Evolutionary conservation across 345 rosid species (phyloP), one percentile per base, ranked within the genome.

Genomic region (Kandelia obovata): DNA sequence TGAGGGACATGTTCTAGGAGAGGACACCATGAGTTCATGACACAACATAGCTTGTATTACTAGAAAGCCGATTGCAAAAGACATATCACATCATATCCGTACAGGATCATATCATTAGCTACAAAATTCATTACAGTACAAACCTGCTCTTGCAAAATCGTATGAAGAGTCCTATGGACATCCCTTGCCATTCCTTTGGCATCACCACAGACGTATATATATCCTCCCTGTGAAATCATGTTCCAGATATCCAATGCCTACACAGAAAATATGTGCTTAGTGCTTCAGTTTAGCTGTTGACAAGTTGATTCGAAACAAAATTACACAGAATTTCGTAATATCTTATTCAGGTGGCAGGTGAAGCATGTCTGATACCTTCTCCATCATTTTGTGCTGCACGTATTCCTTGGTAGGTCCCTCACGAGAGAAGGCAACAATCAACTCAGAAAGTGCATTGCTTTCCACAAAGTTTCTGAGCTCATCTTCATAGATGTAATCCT

Each of bases 181-280:
- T 96, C 98, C 71, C 84, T 85, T 1, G 99, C 98, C 99, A 96
- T 96, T 78, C 98, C 97, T 73, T 96, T 96, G 67, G 99, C 99
- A 80, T 96, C 99, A 78, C 99, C 98, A 56, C 99, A 96, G n/a
- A 96, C 98, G 76, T 96, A 96, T 13, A 96, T 43, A 68, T 90
- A 92, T 5, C 83, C 99, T 68, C 96, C 98, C 73, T 82, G 79
- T 21, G 91, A 87, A 65, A 87, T 80, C 79, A 89, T 75, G 77
- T 74, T 83, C 99, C 99, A 96, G 60, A 96, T 83, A 56, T 88
- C 86, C 3, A 83, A 72, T 21, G 96, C 98, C 99, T 96, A 83
- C 19, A 67, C 39, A 63, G 28, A 35, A 58, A 68, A 26, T 5
- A 52, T 19, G 8, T 55, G 32, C 49, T 70, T 66, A 35, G 26